A percentile compares a stretch with the other conserved stretches of the same genome.
Conservation (phyloP, 768 basidiomycete genomes). For the Boletus speciosus region DNA sequence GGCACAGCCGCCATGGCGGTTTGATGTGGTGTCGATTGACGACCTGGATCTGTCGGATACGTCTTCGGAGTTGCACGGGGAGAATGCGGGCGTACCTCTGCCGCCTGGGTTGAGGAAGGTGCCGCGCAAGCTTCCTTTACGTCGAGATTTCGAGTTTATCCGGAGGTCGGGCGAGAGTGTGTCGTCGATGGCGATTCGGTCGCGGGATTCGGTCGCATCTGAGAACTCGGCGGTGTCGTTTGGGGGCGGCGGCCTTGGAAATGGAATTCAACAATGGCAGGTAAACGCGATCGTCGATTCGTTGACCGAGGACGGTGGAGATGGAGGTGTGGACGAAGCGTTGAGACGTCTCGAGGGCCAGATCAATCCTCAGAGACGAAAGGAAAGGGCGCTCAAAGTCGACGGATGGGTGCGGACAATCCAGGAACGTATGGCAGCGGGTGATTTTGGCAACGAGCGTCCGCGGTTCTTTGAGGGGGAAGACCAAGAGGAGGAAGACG, state of each 20-base stretch:
- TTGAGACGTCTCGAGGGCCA: slow-evolving; percentile 79
- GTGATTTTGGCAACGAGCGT: slow-evolving; percentile 61
- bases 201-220: slow-evolving; percentile 57
- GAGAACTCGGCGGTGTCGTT: slow-evolving; percentile 35
- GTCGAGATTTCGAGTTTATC: slow-evolving; percentile 80
- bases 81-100: slow-evolving; percentile 30
- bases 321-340: slow-evolving; percentile 80
- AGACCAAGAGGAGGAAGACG: slow-evolving; percentile 36
- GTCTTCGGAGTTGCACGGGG: slow-evolving; percentile 52
- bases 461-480: slow-evolving; percentile 53
- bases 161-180: slow-evolving; percentile 65
- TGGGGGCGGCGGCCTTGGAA: slow-evolving; percentile 37
- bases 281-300: slow-evolving; percentile 74
- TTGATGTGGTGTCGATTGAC: slow-evolving; percentile 75
- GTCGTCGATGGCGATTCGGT: slow-evolving; percentile 75
- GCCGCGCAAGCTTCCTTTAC: slow-evolving; percentile 60
- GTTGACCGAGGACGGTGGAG: slow-evolving; percentile 69
- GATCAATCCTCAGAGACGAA: slow-evolving; percentile 68
- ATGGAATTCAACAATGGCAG: slow-evolving; percentile 74
- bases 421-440: slow-evolving; percentile 59
- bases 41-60: slow-evolving; percentile 79
- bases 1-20: slow-evolving; percentile 49
- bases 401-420: slow-evolving; percentile 79
- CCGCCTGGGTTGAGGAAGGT: slow-evolving; percentile 55
- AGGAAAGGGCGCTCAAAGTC: slow-evolving; percentile 72